phyloP scores from a whole-genome alignment of 2,329 filamentous ascomycete species.

The Hypoxylon sp. region DNA sequence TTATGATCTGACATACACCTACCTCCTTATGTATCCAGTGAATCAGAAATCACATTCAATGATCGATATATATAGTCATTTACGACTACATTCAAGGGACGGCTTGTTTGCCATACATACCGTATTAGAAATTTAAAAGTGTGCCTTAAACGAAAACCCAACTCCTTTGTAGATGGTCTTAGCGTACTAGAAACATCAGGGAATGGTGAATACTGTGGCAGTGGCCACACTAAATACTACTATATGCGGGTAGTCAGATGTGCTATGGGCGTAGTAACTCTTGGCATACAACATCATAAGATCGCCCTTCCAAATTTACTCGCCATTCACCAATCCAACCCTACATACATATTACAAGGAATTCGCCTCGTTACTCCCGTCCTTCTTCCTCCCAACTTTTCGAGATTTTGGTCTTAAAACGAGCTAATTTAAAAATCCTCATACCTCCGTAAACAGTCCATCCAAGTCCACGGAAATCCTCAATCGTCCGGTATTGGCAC shows the following conservation, averaged over 20 bases:
- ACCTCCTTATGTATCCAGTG: not conserved
- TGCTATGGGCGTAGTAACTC: not conserved
- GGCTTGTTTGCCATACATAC: too few relatives aligned
- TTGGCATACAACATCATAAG: conserved; percentile 14
- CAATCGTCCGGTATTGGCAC: conserved; percentile 1
- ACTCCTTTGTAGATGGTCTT: too few relatives aligned
- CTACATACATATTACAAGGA: conserved; percentile 28
- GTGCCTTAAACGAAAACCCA: too few relatives aligned
- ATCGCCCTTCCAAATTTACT: not conserved
- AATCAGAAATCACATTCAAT: not conserved
- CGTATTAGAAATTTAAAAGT: too few relatives aligned
- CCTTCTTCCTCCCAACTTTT: conserved; percentile 9
- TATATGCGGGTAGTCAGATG: too few relatives aligned
- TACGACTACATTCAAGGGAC: too few relatives aligned
- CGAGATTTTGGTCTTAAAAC: not conserved
- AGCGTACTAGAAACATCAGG: too few relatives aligned
- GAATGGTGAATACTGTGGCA: too few relatives aligned
- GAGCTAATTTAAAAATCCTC: not conserved
- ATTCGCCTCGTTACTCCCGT: not conserved
- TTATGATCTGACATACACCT: not conserved
- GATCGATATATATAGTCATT: too few relatives aligned
- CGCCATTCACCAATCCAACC: not conserved
- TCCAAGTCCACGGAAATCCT: not conserved
- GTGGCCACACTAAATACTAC: too few relatives aligned
- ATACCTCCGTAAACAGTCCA: not conserved